Evolutionary conservation across 345 rosid species (phyloP), one percentile per base, ranked within the genome.

Genomic region (Gossypium turneri): DNA sequence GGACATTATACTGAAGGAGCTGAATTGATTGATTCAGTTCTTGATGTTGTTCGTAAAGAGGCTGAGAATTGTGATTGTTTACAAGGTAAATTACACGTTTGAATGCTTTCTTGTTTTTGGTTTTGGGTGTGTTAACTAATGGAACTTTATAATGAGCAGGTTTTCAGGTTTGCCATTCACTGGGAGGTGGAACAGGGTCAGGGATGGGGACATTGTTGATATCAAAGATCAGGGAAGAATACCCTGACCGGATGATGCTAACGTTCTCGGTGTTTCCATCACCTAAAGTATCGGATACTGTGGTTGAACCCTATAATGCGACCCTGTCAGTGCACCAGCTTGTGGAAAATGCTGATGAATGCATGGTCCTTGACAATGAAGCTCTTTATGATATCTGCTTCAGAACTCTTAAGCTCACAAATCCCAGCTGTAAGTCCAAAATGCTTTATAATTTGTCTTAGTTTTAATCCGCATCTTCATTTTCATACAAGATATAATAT

Each of bases 261-360:
- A 43, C 81, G 76, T 53, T 83, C 79, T 71, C 86, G 57, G 75
- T 83, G 47, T 94, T 94, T 79, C 98, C 98, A 19, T 50, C 86
- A 73, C 63, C 77, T 63, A 58, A 65, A 53, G 84, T 80, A 10
- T 83, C 86, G 9, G 84, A 80, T 74, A 83, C 79, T 2, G 84
- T 80, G 13, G 86, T 83, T 50, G 86, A 80, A 67, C 86, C 82
- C 29, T 83, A 80, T 74, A 83, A 83, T 73, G 84, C 84, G 1
- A 80, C 86, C 45, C 82, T 83, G 41, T 80, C 80, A 47, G 86
- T 80, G 9, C 86, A 83, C 63, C 82, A 80, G 43, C 75, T 83
- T 29, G 82, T 80, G n/a, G 82, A 80, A 53, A 83, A 83, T 80
- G 86, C 77, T 45, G 84, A 83, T 70, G 84, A 83, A 69, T 78